Base-by-base conservation (phyloP, 495 filamentous ascomycete species). In the Tuber borchii region DNA sequence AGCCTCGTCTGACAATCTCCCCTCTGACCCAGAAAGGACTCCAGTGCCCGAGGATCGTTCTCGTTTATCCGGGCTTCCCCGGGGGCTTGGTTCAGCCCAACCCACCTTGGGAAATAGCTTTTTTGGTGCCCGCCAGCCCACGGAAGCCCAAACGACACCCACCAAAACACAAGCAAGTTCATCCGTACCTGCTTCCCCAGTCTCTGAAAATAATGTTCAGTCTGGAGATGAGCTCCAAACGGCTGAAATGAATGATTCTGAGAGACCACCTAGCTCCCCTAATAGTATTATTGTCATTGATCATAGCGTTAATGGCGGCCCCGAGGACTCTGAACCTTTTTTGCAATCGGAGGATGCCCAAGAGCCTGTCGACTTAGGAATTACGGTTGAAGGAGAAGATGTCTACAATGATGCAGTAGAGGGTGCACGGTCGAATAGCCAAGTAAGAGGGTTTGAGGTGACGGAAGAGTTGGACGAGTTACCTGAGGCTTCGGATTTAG, bases 371-470 rank as follows among this genome's bases (percentile, higher is more conserved):
- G 46, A 48, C 19, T 22, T 48, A 48, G 46, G 46, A 22, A 22
- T 48, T 22, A 48, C 46, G 1, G 46, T 48, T 19, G 19, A 48
- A 9, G 72, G 75, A 48, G 69, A 75, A 22, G 51, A 72, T 26
- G 72, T 77, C 43, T 76, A 78, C 14, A 73, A 79, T 70, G 31
- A 71, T 45, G 10, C 70, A 44, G 70, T 26, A 71, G 20, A 48
- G 46, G 46, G 20, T 2, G 4, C 46, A 48, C 2, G 20, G 20
- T 22, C 12, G 70, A 10, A 26, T 40, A 39, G 37, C 7, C n/a
- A 74, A 2, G 69, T 45, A 65, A 20, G 70, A 40, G 42, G 31
- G n/a, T 34, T 20, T 71, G 69, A 43, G 40, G 40, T 45, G 51
- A 72, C 46, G 76, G 26, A n/a, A 5, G 73, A 43, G 39, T 42